Evolutionary conservation across 1,139 yeast species (phyloP).

Genomic region (Pichia cactophila): DNA sequence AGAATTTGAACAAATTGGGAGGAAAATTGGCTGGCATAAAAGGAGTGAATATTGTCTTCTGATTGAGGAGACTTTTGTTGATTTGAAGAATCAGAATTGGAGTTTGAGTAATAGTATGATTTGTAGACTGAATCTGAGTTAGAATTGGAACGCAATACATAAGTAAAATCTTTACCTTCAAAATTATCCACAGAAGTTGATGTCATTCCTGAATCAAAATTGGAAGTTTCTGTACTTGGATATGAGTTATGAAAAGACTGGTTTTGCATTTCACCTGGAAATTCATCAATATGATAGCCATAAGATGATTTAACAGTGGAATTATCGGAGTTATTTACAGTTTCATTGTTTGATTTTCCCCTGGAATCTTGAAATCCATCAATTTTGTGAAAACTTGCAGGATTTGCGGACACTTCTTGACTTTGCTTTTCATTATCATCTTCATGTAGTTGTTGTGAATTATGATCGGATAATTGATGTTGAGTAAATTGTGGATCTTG

Average conservation of each 20-base stretch:
- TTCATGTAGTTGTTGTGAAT: too few species aligned
- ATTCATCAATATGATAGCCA: neutral
- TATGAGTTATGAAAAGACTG: too few species aligned
- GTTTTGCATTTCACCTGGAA: neutral
- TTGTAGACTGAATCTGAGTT: neutral
- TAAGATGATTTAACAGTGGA: too few species aligned
- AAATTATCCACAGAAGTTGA: neutral
- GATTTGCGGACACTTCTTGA: too few species aligned
- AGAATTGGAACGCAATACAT: neutral
- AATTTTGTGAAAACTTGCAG: too few species aligned
- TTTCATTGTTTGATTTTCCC: too few species aligned
- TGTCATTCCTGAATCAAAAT: neutral
- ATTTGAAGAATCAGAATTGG: neutral
- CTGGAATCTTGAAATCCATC: too few species aligned
- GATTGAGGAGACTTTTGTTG: neutral
- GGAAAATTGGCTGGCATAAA: conserved; percentile 11
- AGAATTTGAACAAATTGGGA: conserved; percentile 22
- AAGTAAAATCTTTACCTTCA: neutral
- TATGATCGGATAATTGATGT: too few species aligned
- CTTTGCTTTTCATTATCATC: too few species aligned
- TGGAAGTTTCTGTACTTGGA: neutral
- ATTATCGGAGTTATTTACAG: too few species aligned
- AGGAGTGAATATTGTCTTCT: conserved; percentile 2
- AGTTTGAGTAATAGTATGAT: neutral
- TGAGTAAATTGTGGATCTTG: too few species aligned